Evolutionary conservation across 768 basidiomycete species (phyloP).

Genomic region (Lactarius tabidus): DNA sequence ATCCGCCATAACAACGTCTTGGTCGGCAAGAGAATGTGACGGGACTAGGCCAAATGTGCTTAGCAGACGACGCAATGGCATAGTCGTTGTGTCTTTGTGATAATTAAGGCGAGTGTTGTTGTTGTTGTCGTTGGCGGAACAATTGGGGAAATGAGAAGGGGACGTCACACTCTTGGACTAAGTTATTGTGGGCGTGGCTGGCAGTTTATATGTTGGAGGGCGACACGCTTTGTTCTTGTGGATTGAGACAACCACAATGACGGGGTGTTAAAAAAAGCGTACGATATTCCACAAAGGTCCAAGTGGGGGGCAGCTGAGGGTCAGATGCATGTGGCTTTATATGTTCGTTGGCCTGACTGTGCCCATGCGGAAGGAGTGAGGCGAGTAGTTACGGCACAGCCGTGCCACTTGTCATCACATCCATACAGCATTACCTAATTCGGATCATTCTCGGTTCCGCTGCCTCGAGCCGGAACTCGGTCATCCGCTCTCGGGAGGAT

Average conservation of each 20-base stretch:
- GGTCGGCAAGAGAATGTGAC: not conserved
- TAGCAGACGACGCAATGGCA: constrained; percentile 12
- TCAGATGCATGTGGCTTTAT: not conserved
- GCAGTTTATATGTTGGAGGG: constrained; percentile 7
- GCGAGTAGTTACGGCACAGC: not conserved
- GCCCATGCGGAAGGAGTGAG: not conserved
- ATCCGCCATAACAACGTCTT: constrained; percentile 14
- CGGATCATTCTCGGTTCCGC: not conserved
- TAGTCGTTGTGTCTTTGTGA: constrained; percentile 1
- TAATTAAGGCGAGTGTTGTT: not conserved
- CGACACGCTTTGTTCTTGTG: constrained; percentile 11
- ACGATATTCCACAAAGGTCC: not conserved
- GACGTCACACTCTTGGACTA: constrained; percentile 1
- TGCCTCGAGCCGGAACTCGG: not conserved
- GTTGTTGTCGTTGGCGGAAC: not conserved
- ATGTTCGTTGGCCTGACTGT: not conserved
- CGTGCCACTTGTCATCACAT: not conserved
- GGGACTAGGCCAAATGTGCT: not conserved
- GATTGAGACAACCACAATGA: not conserved
- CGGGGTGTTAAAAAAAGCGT: not conserved
- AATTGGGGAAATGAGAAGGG: not conserved
- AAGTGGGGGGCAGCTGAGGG: not conserved
- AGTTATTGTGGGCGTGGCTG: not conserved
- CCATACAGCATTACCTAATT: not conserved
- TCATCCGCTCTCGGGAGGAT: not conserved